Percentiles rank a stretch among this genome's conserved stretches.
Conservation (phyloP, 2,329 filamentous ascomycete species). For the Dactylellina cionopaga region DNA sequence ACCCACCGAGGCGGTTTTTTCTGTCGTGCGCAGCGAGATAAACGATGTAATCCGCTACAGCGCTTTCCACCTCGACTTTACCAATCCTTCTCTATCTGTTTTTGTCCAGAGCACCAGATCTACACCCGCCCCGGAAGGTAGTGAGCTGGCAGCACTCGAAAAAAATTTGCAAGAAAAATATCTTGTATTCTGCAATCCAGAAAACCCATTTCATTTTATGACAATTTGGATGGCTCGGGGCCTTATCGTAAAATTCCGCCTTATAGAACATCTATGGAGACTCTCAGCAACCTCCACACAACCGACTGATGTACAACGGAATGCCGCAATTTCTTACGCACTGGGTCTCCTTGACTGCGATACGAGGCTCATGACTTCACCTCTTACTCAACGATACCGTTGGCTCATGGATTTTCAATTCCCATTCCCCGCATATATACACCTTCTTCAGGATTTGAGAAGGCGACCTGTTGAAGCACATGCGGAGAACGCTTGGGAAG, state of each 20-base stretch:
- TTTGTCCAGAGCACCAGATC: not conserved
- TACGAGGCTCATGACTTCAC: constrained; percentile 44
- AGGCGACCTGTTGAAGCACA: constrained; percentile 58
- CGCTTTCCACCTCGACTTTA: constrained; percentile 64
- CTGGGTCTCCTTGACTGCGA: constrained; percentile 53
- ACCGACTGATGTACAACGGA: not conserved
- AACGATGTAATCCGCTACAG: constrained; percentile 61
- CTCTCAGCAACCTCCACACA: constrained; percentile 28
- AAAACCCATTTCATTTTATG: constrained; percentile 61
- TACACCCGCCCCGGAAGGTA: constrained; percentile 8
- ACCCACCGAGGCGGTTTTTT: constrained; percentile 63
- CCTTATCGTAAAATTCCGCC: constrained; percentile 59
- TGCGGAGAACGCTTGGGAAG: constrained; percentile 70
- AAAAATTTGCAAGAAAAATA: constrained; percentile 58
- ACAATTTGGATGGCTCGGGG: constrained; percentile 60
- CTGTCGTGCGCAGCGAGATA: constrained; percentile 62
- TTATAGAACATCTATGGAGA: constrained; percentile 61
- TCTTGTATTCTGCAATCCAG: constrained; percentile 58
- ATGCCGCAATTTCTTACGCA: constrained; percentile 54
- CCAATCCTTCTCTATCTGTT: constrained; percentile 59
- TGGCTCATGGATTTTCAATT: constrained; percentile 72
- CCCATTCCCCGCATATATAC: constrained; percentile 71
- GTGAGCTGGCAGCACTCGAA: constrained; percentile 58
- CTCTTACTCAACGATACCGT: constrained; percentile 63
- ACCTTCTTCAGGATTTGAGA: constrained; percentile 67